Conservation (phyloP, 768 basidiomycete genomes). For the Tulasnella sp. region DNA sequence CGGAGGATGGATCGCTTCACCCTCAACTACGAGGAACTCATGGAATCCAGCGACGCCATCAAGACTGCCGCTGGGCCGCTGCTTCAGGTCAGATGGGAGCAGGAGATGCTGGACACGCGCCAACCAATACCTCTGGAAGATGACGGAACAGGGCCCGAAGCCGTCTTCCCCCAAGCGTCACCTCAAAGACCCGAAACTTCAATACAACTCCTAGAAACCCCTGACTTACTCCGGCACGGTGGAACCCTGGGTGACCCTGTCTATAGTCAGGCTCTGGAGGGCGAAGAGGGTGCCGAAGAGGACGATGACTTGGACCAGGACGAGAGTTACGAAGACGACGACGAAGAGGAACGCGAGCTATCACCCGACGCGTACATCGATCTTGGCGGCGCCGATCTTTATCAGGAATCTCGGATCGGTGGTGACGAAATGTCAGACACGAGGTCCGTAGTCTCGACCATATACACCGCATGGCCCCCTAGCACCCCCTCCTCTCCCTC, state of each 20-base stretch:
- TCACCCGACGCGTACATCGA: not conserved
- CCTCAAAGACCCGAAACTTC: too few species aligned
- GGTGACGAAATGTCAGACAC: not conserved
- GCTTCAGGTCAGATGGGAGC: not conserved
- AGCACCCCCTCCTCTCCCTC: not conserved
- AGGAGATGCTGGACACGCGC: not conserved
- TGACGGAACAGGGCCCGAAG: not conserved
- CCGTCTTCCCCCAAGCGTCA: not conserved
- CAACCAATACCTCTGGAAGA: not conserved
- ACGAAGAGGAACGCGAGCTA: not conserved
- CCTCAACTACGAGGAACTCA: constrained; percentile 10
- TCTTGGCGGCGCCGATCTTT: not conserved
- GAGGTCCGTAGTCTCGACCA: not conserved
- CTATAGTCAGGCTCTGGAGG: not conserved
- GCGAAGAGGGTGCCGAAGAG: not conserved
- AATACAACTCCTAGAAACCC: not conserved
- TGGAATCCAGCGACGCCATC: not conserved
- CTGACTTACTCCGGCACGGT: not conserved
- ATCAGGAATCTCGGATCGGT: not conserved
- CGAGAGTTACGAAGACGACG: not conserved
- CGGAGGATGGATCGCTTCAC: not conserved
- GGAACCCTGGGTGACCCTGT: not conserved
- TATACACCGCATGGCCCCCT: not conserved
- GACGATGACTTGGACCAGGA: not conserved
- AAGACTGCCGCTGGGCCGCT: constrained; percentile 7